These are phyloP conservation scores for Nitzschia sp. DNA, from an alignment of 108 stramenopile species.

Conservation along the genomic window DNA sequence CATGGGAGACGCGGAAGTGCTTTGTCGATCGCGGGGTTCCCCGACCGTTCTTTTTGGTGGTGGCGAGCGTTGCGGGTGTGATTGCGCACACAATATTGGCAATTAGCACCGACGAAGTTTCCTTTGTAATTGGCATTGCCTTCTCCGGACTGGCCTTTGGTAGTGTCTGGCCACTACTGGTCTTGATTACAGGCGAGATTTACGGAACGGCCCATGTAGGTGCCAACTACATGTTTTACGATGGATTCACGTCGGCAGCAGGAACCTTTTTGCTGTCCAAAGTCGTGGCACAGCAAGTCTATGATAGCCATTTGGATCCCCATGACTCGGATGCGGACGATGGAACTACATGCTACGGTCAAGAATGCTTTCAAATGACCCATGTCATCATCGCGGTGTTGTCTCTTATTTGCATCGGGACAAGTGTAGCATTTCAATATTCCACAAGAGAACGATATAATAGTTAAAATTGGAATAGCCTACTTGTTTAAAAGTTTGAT, in stretches of 20 bases:
- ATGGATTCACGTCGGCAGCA: slow-evolving; percentile 77
- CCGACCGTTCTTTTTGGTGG: slow-evolving; percentile 72
- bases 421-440: slow-evolving; percentile 44
- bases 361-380: slow-evolving; percentile 60
- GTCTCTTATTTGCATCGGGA: slow-evolving; percentile 49
- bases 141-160: slow-evolving; percentile 81
- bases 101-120: slow-evolving; percentile 48
- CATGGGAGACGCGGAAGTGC: slow-evolving; percentile 51
- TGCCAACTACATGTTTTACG: slow-evolving; percentile 89
- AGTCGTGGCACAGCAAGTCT: slow-evolving; percentile 73
- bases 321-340: slow-evolving; percentile 19
- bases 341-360: slow-evolving; percentile 56
- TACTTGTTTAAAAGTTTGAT: background rate
- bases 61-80: slow-evolving; percentile 63
- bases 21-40: slow-evolving; percentile 59
- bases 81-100: slow-evolving; percentile 66
- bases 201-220: slow-evolving; percentile 73
- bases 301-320: slow-evolving; percentile 66
- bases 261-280: slow-evolving; percentile 82
- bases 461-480: background rate
- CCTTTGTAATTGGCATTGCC: slow-evolving; percentile 72
- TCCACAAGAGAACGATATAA: slow-evolving; percentile 31
- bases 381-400: slow-evolving; percentile 56
- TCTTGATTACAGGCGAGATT: slow-evolving; percentile 71
- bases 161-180: slow-evolving; percentile 87